A percentile compares a stretch with the other conserved stretches of the same genome.
phyloP scores from a whole-genome alignment of 306 rosid species.

The Sicyos edulis region DNA sequence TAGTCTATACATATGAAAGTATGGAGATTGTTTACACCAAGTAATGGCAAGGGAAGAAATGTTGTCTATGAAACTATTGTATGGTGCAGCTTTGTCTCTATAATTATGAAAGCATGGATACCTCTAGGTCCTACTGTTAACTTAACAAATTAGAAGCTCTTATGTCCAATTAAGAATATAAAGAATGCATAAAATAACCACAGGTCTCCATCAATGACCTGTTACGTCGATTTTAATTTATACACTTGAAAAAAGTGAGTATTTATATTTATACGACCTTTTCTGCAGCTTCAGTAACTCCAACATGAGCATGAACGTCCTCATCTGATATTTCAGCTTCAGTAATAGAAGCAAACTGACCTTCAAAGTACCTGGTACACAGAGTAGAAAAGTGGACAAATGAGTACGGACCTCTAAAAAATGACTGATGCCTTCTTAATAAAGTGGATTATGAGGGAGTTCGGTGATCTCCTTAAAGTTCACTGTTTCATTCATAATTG shows the following conservation, averaged over 20 bases:
- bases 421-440: neutral
- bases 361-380: conserved; percentile 78
- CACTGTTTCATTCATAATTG: neutral
- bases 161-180: neutral
- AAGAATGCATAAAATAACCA: neutral
- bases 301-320: conserved; percentile 35
- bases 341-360: conserved; percentile 71
- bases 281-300: conserved; percentile 80
- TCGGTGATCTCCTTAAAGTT: neutral
- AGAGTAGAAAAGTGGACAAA: neutral
- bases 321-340: conserved; percentile 54
- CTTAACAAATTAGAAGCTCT: neutral
- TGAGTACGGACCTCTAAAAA: neutral
- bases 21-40: too few species aligned
- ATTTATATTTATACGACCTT: conserved; percentile 40
- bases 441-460: neutral
- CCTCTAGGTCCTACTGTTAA: neutral
- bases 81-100: too few species aligned
- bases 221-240: neutral
- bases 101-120: too few species aligned
- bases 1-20: too few species aligned
- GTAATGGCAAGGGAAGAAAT: too few species aligned
- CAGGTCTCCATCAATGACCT: too few species aligned
- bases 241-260: neutral
- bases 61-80: too few species aligned